These are phyloP conservation scores for Medicago truncatula DNA, from an alignment of 306 rosid species.

Conservation along the genomic window DNA sequence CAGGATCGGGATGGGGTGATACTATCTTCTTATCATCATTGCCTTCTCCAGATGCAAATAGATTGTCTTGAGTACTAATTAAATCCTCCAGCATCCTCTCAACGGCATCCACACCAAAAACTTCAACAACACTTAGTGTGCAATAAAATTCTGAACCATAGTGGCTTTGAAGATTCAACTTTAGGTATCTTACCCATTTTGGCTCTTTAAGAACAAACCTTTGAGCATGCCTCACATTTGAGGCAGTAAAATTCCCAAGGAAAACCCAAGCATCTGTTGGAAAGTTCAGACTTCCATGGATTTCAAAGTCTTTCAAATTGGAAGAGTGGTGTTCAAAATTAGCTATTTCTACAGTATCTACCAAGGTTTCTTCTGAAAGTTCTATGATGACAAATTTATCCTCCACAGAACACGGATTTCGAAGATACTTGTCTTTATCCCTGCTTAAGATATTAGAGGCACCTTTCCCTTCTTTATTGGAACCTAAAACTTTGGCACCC, in stretches of 20 bases:
- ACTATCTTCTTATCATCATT: conserved; percentile 57
- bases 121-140: conserved; percentile 82
- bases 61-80: conserved; percentile 64
- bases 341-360: conserved; percentile 80
- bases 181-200: conserved; percentile 88
- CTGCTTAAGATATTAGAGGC: conserved; percentile 73
- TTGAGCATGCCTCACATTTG: conserved; percentile 82
- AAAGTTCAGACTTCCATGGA: conserved; percentile 76
- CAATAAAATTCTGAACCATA: conserved; percentile 94
- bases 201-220: conserved; percentile 78
- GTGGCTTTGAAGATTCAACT: conserved; percentile 72
- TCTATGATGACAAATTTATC: conserved; percentile 81
- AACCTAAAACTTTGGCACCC: conserved; percentile 90
- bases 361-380: conserved; percentile 84
- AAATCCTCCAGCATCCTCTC: conserved; percentile 95
- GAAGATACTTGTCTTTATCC: conserved; percentile 85
- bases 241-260: conserved; percentile 70
- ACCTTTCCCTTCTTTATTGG: conserved; percentile 90
- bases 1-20: conserved; percentile 52
- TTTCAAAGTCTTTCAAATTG: conserved; percentile 75
- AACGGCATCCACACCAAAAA: conserved; percentile 82
- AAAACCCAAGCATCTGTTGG: conserved; percentile 71
- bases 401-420: conserved; percentile 85
- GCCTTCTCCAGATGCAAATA: conserved; percentile 53
- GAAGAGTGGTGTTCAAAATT: conserved; percentile 94